Conservation (phyloP, 306 rosid genomes). For the Sindora glabra region DNA sequence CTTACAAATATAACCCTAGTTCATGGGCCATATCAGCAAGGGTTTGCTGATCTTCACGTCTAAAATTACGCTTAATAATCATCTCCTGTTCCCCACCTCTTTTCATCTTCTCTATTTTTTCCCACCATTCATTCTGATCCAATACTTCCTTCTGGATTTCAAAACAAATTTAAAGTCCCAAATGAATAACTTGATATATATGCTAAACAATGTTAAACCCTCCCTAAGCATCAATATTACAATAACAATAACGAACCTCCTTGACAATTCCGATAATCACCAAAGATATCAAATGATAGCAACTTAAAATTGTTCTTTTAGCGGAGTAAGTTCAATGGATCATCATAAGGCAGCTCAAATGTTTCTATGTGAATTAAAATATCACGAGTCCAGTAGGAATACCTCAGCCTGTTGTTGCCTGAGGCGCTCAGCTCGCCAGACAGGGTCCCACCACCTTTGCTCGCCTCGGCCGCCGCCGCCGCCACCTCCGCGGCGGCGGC, state of each 20-base stretch:
- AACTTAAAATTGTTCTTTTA: too few species aligned
- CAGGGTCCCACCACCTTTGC: constrained; percentile 98
- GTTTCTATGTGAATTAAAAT: background rate
- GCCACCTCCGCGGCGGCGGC: constrained; percentile 15
- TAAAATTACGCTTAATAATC: constrained; percentile 60
- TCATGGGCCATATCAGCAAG: constrained; percentile 75
- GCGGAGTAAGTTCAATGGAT: too few species aligned
- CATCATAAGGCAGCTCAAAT: background rate
- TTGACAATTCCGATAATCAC: too few species aligned
- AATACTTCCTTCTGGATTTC: constrained; percentile 64
- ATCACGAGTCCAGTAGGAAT: background rate
- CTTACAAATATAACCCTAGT: constrained; percentile 75
- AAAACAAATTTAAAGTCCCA: background rate
- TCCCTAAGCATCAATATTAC: background rate
- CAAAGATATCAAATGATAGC: too few species aligned
- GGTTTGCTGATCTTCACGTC: constrained; percentile 63
- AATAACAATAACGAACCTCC: too few species aligned
- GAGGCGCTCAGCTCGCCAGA: constrained; percentile 90
- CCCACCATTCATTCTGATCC: constrained; percentile 80
- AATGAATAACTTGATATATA: background rate
- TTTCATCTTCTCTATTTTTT: constrained; percentile 68
- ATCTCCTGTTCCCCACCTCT: constrained; percentile 67
- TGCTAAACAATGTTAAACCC: background rate
- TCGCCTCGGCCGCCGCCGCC: constrained; percentile 71
- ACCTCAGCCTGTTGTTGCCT: constrained; percentile 70